A percentile compares a stretch with the other conserved stretches of the same genome.
These are phyloP conservation scores for Lachnellula subtilissima DNA, from an alignment of 2,329 filamentous ascomycete genomes.

Conservation along the genomic window DNA sequence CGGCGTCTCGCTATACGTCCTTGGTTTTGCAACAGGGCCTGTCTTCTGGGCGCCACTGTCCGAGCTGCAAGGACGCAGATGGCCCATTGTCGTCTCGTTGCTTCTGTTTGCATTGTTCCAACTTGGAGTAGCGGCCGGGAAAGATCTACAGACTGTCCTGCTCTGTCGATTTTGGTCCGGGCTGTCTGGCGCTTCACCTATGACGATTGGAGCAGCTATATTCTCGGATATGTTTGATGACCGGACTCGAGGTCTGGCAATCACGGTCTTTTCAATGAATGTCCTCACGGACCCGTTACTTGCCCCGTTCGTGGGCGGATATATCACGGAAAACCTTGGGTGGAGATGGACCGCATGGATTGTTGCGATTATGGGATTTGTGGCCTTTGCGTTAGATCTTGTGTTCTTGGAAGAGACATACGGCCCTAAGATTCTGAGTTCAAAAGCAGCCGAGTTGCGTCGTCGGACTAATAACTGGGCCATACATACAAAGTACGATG, in stretches of 20 bases:
- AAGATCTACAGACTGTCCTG: constrained; percentile 53
- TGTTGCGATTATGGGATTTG: constrained; percentile 37
- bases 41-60: constrained; percentile 62
- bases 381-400: constrained; percentile 40
- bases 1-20: constrained; percentile 52
- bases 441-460: constrained; percentile 29
- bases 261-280: constrained; percentile 1
- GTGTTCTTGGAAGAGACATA: constrained; percentile 40
- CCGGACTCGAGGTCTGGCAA: constrained; percentile 8
- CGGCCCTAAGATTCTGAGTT: constrained; percentile 31
- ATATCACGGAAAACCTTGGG: constrained; percentile 50
- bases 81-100: constrained; percentile 53
- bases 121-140: constrained; percentile 49
- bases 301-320: constrained; percentile 44
- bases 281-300: constrained; percentile 7
- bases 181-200: constrained; percentile 45
- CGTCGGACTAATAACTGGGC: constrained; percentile 38
- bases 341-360: constrained; percentile 51
- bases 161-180: constrained; percentile 62
- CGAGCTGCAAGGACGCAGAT: constrained; percentile 56
- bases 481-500: constrained; percentile 37
- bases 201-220: constrained; percentile 8
- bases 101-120: constrained; percentile 55
- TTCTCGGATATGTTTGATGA: constrained; percentile 21
- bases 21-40: constrained; percentile 56